Base-by-base conservation (phyloP, 2,329 filamentous ascomycete species). In the Cytospora mali region DNA sequence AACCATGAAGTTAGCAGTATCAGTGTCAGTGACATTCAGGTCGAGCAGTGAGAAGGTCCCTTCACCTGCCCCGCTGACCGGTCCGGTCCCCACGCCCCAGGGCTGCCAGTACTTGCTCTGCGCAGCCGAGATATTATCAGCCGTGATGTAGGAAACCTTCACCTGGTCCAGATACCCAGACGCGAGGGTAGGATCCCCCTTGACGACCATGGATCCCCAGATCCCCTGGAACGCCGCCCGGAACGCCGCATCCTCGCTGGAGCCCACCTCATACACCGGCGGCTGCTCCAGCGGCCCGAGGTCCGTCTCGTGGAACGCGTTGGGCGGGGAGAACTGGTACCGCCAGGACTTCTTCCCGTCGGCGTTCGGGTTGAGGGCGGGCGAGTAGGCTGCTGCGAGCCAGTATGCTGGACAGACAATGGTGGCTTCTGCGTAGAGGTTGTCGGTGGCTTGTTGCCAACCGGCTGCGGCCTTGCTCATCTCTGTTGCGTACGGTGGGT, bases 351-450 rank as follows among this genome's bases (percentile, higher is more conserved):
- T 68, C 42, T 65, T 68, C 62, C 68, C 54, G 59, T 61, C 46
- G 6, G 72, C 73, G 5, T 46, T 28, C 0, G 33, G n/a, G 33
- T 55, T 55, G 4, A 39, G 16, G 35, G 66, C 52, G 1, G 71
- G 73, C 1, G 71, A 69, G 63, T 75, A 84, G 0, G 80, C 80
- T 27, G 75, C 73, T 2, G 77, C 76, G 48, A 83, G 71, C 81
- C 80, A 84, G 71, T 84, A 84, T 0, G 77, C 76, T 0, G 82
- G 79, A 67, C 82, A 85, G 16, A 81, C 75, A 58, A 84, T 83
- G 0, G 80, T 82, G 1, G 77, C 76, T 71, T 85, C 82, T 35
- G 75, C 80, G 66, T 80, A 82, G 52, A 84, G 77, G 64, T 81
- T 79, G 64, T 76, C 71, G 11, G 80, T 81, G 9, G 77, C 75